These are phyloP conservation scores for Diaporthe nobilis DNA, from an alignment of 2,329 filamentous ascomycete genomes.

Conservation along the genomic window DNA sequence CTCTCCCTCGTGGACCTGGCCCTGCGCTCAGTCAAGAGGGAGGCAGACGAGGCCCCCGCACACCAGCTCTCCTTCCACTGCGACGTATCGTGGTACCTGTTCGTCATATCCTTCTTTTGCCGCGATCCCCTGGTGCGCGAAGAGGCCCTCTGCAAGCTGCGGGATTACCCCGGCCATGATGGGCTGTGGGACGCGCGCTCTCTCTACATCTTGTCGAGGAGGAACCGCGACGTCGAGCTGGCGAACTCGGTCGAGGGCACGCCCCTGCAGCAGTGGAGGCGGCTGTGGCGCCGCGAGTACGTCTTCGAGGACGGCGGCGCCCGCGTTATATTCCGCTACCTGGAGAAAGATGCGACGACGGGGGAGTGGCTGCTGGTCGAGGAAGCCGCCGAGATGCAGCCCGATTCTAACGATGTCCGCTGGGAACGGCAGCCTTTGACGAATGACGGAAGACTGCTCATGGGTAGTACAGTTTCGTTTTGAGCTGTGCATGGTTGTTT, in stretches of 20 bases:
- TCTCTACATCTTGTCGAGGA: not conserved
- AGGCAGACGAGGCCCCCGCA: constrained; percentile 43
- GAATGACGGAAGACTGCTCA: constrained; percentile 1
- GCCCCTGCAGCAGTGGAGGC: constrained; percentile 46
- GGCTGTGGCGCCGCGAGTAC: constrained; percentile 52
- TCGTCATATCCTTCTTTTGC: constrained; percentile 13
- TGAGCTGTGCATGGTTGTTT: not conserved
- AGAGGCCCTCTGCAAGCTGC: constrained; percentile 3
- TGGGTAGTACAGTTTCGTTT: not conserved
- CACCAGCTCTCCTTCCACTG: constrained; percentile 50
- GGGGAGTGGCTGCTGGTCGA: constrained; percentile 44
- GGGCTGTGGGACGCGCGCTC: constrained; percentile 10
- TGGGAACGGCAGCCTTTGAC: constrained; percentile 26
- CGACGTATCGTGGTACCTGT: constrained; percentile 40
- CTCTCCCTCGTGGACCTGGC: constrained; percentile 51
- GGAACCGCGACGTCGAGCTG: constrained; percentile 21
- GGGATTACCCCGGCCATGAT: constrained; percentile 8
- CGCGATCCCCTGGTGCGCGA: constrained; percentile 17
- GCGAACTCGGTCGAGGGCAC: constrained; percentile 18
- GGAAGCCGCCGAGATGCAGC: constrained; percentile 41
- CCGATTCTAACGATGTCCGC: constrained; percentile 34
- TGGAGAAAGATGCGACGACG: constrained; percentile 44
- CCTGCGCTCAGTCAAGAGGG: constrained; percentile 41
- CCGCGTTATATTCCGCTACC: constrained; percentile 50
- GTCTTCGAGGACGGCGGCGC: constrained; percentile 53